Conservation (phyloP, 257 asterid species). For the Linderniella brevidens region DNA sequence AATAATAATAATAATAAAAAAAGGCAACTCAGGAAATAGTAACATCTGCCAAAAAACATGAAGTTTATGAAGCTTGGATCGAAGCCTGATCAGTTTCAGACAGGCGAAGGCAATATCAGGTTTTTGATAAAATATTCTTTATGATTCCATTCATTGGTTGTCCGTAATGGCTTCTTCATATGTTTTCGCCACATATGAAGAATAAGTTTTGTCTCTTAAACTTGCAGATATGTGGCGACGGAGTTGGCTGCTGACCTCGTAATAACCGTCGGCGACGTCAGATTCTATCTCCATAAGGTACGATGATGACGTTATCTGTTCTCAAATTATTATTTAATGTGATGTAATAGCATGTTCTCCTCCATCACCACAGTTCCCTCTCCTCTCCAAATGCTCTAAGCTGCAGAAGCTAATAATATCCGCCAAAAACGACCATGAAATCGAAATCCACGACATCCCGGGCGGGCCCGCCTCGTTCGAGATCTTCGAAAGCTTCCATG, state of each 20-base stretch:
- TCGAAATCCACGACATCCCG: constrained; percentile 46
- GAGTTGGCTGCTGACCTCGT: constrained; percentile 75
- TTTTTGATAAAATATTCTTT: constrained; percentile 24
- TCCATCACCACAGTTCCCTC: constrained; percentile 38
- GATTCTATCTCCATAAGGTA: constrained; percentile 92
- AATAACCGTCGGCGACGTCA: constrained; percentile 47
- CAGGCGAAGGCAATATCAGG: constrained; percentile 62
- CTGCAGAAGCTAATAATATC: constrained; percentile 41
- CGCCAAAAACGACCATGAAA: constrained; percentile 29
- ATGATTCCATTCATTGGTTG: constrained; percentile 1
- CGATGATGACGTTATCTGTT: constrained; percentile 7
- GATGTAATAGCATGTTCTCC: too few relatives aligned
- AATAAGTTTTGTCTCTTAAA: not conserved
- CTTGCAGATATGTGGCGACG: constrained; percentile 67
- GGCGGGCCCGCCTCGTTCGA: constrained; percentile 70
- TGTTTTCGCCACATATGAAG: not conserved
- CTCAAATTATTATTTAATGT: not conserved
- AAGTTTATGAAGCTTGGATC: constrained; percentile 99
- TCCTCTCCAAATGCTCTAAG: constrained; percentile 52
- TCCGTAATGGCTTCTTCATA: too few relatives aligned
- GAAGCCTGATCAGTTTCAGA: constrained; percentile 79
- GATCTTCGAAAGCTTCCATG: constrained; percentile 45
- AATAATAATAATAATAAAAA: too few relatives aligned
- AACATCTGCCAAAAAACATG: constrained; percentile 19
- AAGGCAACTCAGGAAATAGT: too few relatives aligned